These are phyloP conservation scores for Groenewaldozyma sp. DNA, from an alignment of 1,139 yeast species.

Conservation along the genomic window DNA sequence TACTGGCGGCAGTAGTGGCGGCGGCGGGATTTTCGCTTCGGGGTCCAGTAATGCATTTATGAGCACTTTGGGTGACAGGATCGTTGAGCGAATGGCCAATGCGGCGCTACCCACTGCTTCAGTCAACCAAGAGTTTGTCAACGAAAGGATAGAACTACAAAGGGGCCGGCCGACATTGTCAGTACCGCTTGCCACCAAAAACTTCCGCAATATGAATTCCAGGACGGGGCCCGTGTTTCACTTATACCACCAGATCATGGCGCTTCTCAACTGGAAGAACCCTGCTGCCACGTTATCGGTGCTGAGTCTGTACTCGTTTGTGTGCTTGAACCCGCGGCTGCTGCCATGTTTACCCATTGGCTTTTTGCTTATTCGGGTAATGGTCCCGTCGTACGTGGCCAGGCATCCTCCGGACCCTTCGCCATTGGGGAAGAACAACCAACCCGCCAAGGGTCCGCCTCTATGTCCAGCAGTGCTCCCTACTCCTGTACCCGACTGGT, in stretches of 20 bases:
- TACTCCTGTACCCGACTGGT: constrained; percentile 68
- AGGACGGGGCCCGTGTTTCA: constrained; percentile 48
- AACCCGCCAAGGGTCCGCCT: constrained; percentile 48
- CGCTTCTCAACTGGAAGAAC: constrained; percentile 56
- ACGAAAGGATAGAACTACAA: constrained; percentile 47
- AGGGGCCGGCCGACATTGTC: constrained; percentile 60
- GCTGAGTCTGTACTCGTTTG: constrained; percentile 45
- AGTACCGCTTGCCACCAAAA: constrained; percentile 59
- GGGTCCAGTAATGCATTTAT: not conserved
- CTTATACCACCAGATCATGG: constrained; percentile 36
- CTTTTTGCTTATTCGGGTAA: constrained; percentile 43
- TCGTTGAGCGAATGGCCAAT: constrained; percentile 57
- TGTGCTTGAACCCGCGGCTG: constrained; percentile 55
- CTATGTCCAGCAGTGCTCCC: constrained; percentile 44
- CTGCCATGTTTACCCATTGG: constrained; percentile 46
- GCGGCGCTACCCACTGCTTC: constrained; percentile 64
- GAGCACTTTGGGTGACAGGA: constrained; percentile 42
- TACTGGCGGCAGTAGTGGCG: too few relatives aligned
- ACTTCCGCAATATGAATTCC: constrained; percentile 57
- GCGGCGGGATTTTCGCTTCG: not conserved
- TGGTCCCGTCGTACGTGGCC: constrained; percentile 63
- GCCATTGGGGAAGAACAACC: constrained; percentile 36
- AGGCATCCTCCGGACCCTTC: constrained; percentile 31
- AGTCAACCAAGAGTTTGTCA: constrained; percentile 27
- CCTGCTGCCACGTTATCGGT: constrained; percentile 56